Evolutionary conservation across 2,329 filamentous ascomycete genomes (phyloP).

Genomic region (Graphilbum fragrans): DNA sequence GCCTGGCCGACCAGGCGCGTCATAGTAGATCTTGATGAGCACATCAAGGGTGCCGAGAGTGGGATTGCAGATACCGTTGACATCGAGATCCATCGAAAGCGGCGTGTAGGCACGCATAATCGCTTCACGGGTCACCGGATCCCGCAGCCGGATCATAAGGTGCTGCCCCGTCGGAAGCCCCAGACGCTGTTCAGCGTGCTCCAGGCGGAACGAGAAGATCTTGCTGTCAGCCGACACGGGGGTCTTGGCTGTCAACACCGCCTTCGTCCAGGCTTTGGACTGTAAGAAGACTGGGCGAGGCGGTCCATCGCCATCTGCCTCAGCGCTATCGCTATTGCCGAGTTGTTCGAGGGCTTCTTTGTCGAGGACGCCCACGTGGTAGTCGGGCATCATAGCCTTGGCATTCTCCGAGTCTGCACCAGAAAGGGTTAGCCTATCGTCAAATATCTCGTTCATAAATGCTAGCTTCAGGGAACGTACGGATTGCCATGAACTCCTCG

Average conservation of each 20-base stretch:
- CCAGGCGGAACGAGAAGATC: conserved; percentile 70
- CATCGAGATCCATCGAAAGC: conserved; percentile 35
- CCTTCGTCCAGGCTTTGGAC: conserved; percentile 60
- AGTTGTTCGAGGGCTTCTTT: conserved; percentile 43
- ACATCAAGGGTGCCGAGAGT: conserved; percentile 52
- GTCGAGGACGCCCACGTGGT: conserved; percentile 73
- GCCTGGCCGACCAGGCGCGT: conserved; percentile 42
- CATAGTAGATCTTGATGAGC: conserved; percentile 72
- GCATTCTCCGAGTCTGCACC: conserved; percentile 76
- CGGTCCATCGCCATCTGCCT: conserved; percentile 15
- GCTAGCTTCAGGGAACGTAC: conserved; percentile 36
- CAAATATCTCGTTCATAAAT: no score
- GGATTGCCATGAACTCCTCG: conserved; percentile 86
- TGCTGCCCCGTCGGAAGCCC: conserved; percentile 81
- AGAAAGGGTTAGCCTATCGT: background rate
- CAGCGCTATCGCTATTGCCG: conserved; percentile 21
- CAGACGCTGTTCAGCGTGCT: conserved; percentile 55
- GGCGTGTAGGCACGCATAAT: conserved; percentile 85
- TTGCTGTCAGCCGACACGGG: conserved; percentile 64
- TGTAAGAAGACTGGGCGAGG: conserved; percentile 55
- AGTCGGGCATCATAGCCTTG: conserved; percentile 76
- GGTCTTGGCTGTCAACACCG: conserved; percentile 55
- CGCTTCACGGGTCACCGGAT: conserved; percentile 56
- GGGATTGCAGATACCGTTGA: background rate
- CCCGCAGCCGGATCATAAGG: conserved; percentile 68